A percentile compares a stretch with the other conserved stretches of the same genome.
Conservation (phyloP, 176 grass and related monocot species). For the Dendrocalamus sinicus region DNA sequence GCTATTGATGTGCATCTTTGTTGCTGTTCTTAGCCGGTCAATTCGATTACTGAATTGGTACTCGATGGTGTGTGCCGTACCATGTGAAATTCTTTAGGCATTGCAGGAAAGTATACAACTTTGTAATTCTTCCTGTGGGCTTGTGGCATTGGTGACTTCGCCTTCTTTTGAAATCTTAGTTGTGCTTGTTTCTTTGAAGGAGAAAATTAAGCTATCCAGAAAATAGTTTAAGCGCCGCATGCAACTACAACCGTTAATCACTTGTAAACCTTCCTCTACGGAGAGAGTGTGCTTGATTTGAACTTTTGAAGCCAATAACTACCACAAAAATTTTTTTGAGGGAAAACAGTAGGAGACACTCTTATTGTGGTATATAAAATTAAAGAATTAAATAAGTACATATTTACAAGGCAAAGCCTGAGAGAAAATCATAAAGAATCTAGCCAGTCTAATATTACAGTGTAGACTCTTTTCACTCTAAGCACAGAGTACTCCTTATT, state of each 20-base stretch:
- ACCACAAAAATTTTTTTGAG: too few species aligned
- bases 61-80: neutral
- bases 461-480: too few species aligned
- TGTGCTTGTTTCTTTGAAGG: neutral
- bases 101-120: neutral
- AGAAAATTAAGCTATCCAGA: neutral
- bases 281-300: too few species aligned
- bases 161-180: neutral
- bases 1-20: neutral
- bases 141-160: neutral
- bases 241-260: too few species aligned
- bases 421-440: too few species aligned
- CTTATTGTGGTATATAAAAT: too few species aligned
- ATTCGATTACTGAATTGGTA: neutral
- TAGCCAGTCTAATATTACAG: too few species aligned
- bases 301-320: too few species aligned
- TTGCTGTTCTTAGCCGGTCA: neutral
- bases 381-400: too few species aligned
- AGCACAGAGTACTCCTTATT: neutral
- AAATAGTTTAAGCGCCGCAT: neutral
- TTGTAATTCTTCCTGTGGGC: neutral
- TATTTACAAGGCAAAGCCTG: too few species aligned
- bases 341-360: too few species aligned
- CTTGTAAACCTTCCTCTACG: too few species aligned
- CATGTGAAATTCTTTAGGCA: neutral